A percentile compares a stretch with the other conserved stretches of the same genome.
Evolutionary conservation across 2,329 filamentous ascomycete species (phyloP).

Genomic region (Neofusicoccum ribis): DNA sequence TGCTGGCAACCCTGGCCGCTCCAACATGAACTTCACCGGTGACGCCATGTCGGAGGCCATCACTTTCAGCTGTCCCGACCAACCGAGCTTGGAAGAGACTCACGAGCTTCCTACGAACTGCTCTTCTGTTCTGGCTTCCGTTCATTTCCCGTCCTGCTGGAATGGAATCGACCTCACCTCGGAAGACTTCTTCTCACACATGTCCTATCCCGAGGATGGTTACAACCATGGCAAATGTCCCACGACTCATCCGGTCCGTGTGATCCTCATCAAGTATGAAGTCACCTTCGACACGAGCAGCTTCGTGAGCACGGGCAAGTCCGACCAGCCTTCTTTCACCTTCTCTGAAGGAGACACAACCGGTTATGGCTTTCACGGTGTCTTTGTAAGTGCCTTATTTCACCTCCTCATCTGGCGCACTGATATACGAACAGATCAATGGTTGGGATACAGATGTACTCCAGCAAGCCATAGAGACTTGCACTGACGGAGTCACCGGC

Average conservation of each 20-base stretch:
- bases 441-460: conserved; percentile 39
- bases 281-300: conserved; percentile 28
- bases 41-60: conserved; percentile 57
- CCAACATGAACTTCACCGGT: conserved; percentile 22
- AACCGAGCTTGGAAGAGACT: conserved; percentile 44
- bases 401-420: conserved; percentile 33
- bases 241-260: conserved; percentile 39
- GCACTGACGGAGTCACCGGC: conserved; percentile 60
- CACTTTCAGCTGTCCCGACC: conserved; percentile 57
- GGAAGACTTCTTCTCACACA: conserved; percentile 18
- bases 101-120: conserved; percentile 68
- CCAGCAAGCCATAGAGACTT: conserved; percentile 67
- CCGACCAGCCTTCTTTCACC: conserved; percentile 57
- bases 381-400: conserved; percentile 52
- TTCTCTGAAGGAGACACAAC: conserved; percentile 70
- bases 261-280: conserved; percentile 61
- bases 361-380: conserved; percentile 70
- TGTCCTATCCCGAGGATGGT: conserved; percentile 24
- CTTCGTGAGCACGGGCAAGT: conserved; percentile 49
- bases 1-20: conserved; percentile 58
- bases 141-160: conserved; percentile 65
- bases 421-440: conserved; percentile 29
- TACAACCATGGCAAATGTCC: conserved; percentile 30
- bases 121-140: conserved; percentile 59
- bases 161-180: conserved; percentile 7